Conservation (phyloP, 208 protist species). For the Novymonas esmeraldas region DNA sequence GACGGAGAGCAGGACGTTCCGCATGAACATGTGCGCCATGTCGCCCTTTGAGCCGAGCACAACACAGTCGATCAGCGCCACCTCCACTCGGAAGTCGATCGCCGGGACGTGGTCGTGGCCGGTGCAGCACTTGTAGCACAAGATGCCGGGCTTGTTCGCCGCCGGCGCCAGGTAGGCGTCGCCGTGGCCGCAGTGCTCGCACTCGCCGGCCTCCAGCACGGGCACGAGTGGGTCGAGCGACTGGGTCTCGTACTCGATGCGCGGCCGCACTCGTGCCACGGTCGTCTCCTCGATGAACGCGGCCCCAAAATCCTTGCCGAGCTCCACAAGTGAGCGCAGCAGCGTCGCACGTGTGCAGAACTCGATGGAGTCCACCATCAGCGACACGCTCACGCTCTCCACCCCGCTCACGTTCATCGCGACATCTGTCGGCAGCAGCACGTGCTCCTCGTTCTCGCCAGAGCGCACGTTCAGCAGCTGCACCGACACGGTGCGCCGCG, state of each 20-base stretch:
- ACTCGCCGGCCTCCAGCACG: slow-evolving; percentile 53
- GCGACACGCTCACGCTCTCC: slow-evolving; percentile 57
- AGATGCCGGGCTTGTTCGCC: slow-evolving; percentile 34
- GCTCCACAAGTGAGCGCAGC: slow-evolving; percentile 67
- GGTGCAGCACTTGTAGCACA: slow-evolving; percentile 87
- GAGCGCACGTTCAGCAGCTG: slow-evolving; percentile 61
- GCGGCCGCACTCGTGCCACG: slow-evolving; percentile 45
- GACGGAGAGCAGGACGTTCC: slow-evolving; percentile 42
- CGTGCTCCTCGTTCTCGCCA: slow-evolving; percentile 57
- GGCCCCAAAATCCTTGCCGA: slow-evolving; percentile 67
- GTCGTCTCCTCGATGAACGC: slow-evolving; percentile 64
- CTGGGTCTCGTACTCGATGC: slow-evolving; percentile 60
- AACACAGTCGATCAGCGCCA: slow-evolving; percentile 69
- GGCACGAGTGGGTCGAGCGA: slow-evolving; percentile 43
- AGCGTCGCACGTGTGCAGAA: slow-evolving; percentile 64
- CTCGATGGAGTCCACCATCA: slow-evolving; percentile 56
- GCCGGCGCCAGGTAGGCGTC: slow-evolving; percentile 43
- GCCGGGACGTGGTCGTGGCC: slow-evolving; percentile 57
- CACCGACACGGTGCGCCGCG: slow-evolving; percentile 41
- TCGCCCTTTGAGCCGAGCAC: slow-evolving; percentile 56
- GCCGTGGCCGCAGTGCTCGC: slow-evolving; percentile 52
- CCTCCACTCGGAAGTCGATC: slow-evolving; percentile 63
- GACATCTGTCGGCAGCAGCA: slow-evolving; percentile 66
- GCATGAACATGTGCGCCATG: slow-evolving; percentile 57
- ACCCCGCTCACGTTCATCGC: slow-evolving; percentile 59